Base-by-base conservation (phyloP, 2,329 filamentous ascomycete genomes). In the Aspergillus fumigatus region DNA sequence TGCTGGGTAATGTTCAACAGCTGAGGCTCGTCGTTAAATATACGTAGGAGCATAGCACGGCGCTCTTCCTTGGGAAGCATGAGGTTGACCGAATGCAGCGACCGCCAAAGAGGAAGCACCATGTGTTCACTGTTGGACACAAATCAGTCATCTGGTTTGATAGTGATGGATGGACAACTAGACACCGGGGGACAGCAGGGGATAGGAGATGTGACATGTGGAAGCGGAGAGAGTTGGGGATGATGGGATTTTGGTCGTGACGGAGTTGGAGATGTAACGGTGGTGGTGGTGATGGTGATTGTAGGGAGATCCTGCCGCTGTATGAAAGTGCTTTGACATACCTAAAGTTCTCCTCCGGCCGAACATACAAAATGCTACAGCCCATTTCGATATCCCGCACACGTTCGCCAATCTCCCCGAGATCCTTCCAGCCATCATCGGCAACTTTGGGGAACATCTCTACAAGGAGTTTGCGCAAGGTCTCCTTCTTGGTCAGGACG, bases 11-110 rank as follows among this genome's bases (percentile, higher is more conserved):
- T 68, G 71, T 94, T 95, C 60, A 96, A 83, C 50, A 96, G 81
- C 3, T 90, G 90, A 0, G 89, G 88, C 27, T 88, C 88, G 65
- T 97, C 93, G 70, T 97, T 95, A 78, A 88, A 99, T 59, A 99
- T 81, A 23, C 94, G 83, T 61, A 97, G 80, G 65, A 97, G 78
- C 90, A 97, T 95, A 1, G 94, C 94, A 25, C 86, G 88, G 17
- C 94, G 85, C 63, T 99, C 94, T 73, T 99, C 94, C 79, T 99
- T 99, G 51, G 94, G 93, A 69, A 99, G 81, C 94, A 99, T 99
- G 53, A 99, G 84, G 73, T 99, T 99, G 57, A 97, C 81, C 21
- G 89, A 93, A 65, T 92, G 87, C 59, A 96, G 84, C 71, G 92
- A 95, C 76, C 95, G 88, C 94, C 94, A 99, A 27, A 99, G 79